Percentiles rank a stretch among this genome's conserved stretches.
Conservation (phyloP, 176 grass and related monocot species). For the Oropetium thomaeum region DNA sequence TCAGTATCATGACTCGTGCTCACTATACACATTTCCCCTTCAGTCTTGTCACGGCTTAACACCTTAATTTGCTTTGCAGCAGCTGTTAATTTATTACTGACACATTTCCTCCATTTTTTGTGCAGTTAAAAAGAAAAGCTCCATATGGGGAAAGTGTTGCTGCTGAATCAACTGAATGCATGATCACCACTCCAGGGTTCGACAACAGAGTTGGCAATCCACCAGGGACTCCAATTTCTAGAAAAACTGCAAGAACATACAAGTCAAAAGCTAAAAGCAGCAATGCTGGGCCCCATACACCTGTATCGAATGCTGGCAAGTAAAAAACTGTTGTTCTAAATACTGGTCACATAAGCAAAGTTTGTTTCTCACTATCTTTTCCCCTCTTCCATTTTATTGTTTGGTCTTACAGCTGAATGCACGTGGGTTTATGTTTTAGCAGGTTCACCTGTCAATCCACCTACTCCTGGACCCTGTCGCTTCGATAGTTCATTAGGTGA, state of each 20-base stretch:
- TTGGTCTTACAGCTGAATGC: constrained; percentile 24
- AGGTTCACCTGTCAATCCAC: constrained; percentile 70
- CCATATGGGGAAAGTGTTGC: constrained; percentile 45
- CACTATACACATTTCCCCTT: background rate
- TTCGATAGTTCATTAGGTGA: constrained; percentile 93
- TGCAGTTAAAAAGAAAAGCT: constrained; percentile 67
- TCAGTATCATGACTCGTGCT: background rate
- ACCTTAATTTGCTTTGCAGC: background rate
- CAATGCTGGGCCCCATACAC: constrained; percentile 47
- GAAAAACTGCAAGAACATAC: constrained; percentile 50
- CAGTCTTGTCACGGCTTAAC: background rate
- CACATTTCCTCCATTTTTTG: background rate
- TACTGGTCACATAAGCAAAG: constrained; percentile 13
- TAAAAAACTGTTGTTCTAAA: constrained; percentile 26
- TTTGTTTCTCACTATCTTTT: constrained; percentile 9
- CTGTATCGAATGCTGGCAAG: constrained; percentile 73
- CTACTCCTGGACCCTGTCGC: constrained; percentile 63
- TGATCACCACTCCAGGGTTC: constrained; percentile 47
- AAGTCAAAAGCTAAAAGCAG: constrained; percentile 56
- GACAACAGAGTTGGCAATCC: constrained; percentile 49
- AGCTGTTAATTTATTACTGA: background rate
- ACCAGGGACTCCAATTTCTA: constrained; percentile 49
- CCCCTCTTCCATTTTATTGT: background rate
- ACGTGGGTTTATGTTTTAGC: constrained; percentile 24
- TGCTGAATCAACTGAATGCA: constrained; percentile 50